Evolutionary conservation across 306 rosid species (phyloP).

Genomic region (Comarum palustre): DNA sequence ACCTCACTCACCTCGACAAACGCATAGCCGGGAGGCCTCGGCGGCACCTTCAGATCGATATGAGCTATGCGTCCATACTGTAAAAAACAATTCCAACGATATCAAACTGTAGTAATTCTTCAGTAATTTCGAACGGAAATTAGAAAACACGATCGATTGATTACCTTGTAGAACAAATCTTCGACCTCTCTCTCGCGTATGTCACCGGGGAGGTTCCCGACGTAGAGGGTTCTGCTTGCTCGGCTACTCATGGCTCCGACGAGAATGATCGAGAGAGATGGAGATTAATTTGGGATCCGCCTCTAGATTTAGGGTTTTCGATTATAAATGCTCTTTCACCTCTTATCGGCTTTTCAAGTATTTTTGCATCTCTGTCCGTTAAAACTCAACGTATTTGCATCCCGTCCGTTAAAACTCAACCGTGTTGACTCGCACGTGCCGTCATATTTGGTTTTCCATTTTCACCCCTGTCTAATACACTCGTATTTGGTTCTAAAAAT

Average conservation of each 20-base stretch:
- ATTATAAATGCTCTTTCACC: no score
- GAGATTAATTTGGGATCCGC: no score
- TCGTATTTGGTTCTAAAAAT: no score
- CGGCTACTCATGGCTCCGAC: slow-evolving; percentile 65
- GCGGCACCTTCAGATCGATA: slow-evolving; percentile 94
- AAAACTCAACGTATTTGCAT: not conserved
- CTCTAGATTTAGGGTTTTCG: no score
- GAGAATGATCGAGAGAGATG: no score
- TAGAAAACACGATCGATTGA: not conserved
- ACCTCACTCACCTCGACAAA: slow-evolving; percentile 78
- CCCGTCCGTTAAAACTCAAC: not conserved
- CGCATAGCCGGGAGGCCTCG: slow-evolving; percentile 99
- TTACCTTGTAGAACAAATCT: slow-evolving; percentile 86
- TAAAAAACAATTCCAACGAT: not conserved
- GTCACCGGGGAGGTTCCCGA: slow-evolving; percentile 97
- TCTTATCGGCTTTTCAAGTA: no score
- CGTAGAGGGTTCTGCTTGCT: slow-evolving; percentile 84
- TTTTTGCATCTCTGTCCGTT: not conserved
- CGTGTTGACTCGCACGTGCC: not conserved
- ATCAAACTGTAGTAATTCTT: no score
- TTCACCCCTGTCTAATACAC: no score
- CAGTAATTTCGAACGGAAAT: no score
- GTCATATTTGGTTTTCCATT: no score
- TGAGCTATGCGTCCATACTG: slow-evolving; percentile 93
- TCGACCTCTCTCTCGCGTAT: slow-evolving; percentile 99